Percentiles rank a stretch among this genome's conserved stretches.
Evolutionary conservation across 768 basidiomycete genomes (phyloP).

Genomic region (Botryobasidium botryosum): DNA sequence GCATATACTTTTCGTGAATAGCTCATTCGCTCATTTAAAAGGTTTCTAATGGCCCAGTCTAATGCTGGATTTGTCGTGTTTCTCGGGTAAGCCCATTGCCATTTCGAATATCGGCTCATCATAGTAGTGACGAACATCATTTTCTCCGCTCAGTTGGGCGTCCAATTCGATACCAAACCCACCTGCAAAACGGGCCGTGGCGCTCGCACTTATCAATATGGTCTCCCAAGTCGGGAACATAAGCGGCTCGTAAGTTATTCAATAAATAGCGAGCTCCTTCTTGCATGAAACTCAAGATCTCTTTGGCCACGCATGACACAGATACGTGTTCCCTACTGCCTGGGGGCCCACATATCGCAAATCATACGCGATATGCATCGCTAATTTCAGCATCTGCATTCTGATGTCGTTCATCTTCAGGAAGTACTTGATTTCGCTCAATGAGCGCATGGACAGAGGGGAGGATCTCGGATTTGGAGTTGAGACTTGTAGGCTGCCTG

Average conservation of each 20-base stretch:
- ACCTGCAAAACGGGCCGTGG: slow-evolving; percentile 76
- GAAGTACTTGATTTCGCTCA: slow-evolving; percentile 12
- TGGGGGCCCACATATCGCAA: slow-evolving; percentile 58
- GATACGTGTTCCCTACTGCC: slow-evolving; percentile 46
- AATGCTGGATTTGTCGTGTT: slow-evolving; percentile 59
- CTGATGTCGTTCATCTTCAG: slow-evolving; percentile 19
- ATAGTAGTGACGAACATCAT: slow-evolving; percentile 53
- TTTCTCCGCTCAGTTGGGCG: slow-evolving; percentile 29
- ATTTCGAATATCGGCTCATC: background rate
- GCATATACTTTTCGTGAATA: too few relatives aligned
- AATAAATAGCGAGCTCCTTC: too few relatives aligned
- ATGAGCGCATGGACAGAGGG: slow-evolving; percentile 9
- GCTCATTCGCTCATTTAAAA: too few relatives aligned
- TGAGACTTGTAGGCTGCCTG: too few relatives aligned
- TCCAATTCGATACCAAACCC: slow-evolving; percentile 53
- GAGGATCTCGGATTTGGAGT: too few relatives aligned
- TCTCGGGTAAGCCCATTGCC: slow-evolving; percentile 32
- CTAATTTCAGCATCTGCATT: slow-evolving; percentile 31
- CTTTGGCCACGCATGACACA: slow-evolving; percentile 12
- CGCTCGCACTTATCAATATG: slow-evolving; percentile 65
- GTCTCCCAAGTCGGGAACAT: slow-evolving; percentile 75
- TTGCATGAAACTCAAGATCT: slow-evolving; percentile 3
- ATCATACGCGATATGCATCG: slow-evolving; percentile 60
- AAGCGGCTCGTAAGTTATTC: slow-evolving; percentile 43
- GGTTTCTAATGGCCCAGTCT: slow-evolving; percentile 53